Evolutionary conservation across 1,139 yeast species (phyloP).

Genomic region (Protomyces lactucae-debilis): DNA sequence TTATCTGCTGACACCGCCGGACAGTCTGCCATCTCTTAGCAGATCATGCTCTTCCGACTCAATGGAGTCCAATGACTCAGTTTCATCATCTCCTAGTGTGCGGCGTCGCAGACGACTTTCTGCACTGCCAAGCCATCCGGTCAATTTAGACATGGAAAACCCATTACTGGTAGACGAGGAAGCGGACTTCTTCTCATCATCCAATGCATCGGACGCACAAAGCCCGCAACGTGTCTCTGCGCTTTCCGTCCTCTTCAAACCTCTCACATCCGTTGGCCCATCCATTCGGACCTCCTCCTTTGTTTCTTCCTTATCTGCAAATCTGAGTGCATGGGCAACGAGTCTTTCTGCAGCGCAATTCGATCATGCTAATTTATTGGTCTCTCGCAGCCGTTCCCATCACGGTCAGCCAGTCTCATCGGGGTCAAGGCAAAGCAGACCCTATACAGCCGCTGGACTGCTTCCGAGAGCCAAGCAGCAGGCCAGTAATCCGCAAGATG

Average conservation of each 20-base stretch:
- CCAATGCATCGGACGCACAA: background rate
- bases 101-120: background rate
- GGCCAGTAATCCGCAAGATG: too few species aligned
- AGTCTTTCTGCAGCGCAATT: conserved; percentile 13
- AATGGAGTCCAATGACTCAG: background rate
- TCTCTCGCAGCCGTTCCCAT: background rate
- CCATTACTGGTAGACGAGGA: conserved; percentile 2
- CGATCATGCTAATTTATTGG: conserved; percentile 1
- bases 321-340: conserved; percentile 16
- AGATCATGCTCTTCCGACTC: conserved; percentile 15
- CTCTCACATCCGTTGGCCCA: conserved; percentile 13
- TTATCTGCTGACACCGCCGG: conserved; percentile 18
- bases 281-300: conserved; percentile 3
- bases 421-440: background rate
- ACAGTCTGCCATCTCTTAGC: conserved; percentile 8
- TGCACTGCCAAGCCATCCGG: background rate
- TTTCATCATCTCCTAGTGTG: background rate
- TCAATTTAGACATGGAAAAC: background rate
- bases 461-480: background rate
- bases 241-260: conserved; percentile 6
- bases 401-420: background rate
- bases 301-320: conserved; percentile 11
- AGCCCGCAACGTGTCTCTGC: conserved; percentile 5
- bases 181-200: background rate
- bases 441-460: background rate